Evolutionary conservation across 129 eudicot genomes (phyloP).

Genomic region (Artemisia tridentata): DNA sequence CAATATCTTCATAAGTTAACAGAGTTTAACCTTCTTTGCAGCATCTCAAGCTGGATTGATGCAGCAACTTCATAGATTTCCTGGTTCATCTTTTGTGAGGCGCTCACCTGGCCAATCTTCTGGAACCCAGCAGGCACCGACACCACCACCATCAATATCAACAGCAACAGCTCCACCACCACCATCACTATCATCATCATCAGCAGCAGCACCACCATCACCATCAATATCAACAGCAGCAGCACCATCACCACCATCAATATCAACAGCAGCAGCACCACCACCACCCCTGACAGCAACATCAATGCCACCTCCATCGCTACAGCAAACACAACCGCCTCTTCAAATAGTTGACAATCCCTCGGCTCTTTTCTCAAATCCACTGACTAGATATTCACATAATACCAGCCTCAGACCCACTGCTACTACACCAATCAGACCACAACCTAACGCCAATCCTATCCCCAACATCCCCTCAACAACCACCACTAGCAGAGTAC

Average conservation of each 20-base stretch:
- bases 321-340: slow-evolving; percentile 24
- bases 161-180: neutral
- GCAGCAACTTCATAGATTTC: slow-evolving; percentile 36
- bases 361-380: slow-evolving; percentile 42
- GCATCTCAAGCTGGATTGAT: slow-evolving; percentile 36
- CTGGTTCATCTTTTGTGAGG: slow-evolving; percentile 2
- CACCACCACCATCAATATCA: neutral
- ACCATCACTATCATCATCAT: neutral
- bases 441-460: slow-evolving; percentile 19
- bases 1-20: neutral
- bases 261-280: neutral
- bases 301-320: neutral
- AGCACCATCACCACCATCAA: neutral
- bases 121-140: slow-evolving; percentile 29
- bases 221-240: neutral
- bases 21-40: slow-evolving; percentile 30
- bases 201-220: neutral
- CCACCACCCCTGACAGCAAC: neutral
- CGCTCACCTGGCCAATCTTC: slow-evolving; percentile 35
- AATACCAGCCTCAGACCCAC: slow-evolving; percentile 1
- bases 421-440: neutral
- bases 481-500: neutral
- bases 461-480: no score
- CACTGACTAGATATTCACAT: slow-evolving; percentile 29
- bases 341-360: slow-evolving; percentile 52